A percentile compares a stretch with the other conserved stretches of the same genome.
Evolutionary conservation across 2,329 filamentous ascomycete genomes (phyloP).

Genomic region (Curvularia sp.): DNA sequence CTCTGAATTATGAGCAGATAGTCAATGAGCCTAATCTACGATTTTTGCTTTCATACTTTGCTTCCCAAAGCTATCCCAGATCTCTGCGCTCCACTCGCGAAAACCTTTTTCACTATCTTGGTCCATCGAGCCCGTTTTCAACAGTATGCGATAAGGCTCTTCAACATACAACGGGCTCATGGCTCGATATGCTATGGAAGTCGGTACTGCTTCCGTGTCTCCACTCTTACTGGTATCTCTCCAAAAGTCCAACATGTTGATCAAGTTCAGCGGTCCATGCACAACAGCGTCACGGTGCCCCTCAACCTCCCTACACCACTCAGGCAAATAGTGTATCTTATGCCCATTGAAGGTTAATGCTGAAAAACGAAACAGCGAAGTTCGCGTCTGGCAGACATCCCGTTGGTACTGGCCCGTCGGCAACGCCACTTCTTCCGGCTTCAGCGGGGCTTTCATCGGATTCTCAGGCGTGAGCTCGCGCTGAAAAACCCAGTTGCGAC

Average conservation of each 20-base stretch:
- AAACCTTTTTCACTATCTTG: neutral
- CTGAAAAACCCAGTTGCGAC: slow-evolving; percentile 48
- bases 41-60: slow-evolving; percentile 44
- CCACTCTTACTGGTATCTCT: slow-evolving; percentile 33
- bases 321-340: slow-evolving; percentile 81
- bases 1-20: neutral
- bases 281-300: slow-evolving; percentile 79
- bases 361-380: slow-evolving; percentile 87
- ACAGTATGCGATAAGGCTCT: slow-evolving; percentile 41
- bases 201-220: slow-evolving; percentile 30
- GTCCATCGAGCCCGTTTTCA: slow-evolving; percentile 15
- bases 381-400: slow-evolving; percentile 69
- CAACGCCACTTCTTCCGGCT: slow-evolving; percentile 29
- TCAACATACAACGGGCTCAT: slow-evolving; percentile 45
- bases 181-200: slow-evolving; percentile 41
- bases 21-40: slow-evolving; percentile 20
- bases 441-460: slow-evolving; percentile 47
- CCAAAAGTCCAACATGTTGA: slow-evolving; percentile 49
- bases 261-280: slow-evolving; percentile 83
- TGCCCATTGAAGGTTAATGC: slow-evolving; percentile 94
- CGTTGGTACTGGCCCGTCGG: slow-evolving; percentile 47
- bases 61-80: slow-evolving; percentile 46
- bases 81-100: slow-evolving; percentile 33
- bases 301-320: slow-evolving; percentile 74
- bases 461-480: slow-evolving; percentile 52